Evolutionary conservation across 176 grass and related monocot genomes (phyloP), one percentile per base, ranked within the genome.

Genomic region (Oryza glumipatula): DNA sequence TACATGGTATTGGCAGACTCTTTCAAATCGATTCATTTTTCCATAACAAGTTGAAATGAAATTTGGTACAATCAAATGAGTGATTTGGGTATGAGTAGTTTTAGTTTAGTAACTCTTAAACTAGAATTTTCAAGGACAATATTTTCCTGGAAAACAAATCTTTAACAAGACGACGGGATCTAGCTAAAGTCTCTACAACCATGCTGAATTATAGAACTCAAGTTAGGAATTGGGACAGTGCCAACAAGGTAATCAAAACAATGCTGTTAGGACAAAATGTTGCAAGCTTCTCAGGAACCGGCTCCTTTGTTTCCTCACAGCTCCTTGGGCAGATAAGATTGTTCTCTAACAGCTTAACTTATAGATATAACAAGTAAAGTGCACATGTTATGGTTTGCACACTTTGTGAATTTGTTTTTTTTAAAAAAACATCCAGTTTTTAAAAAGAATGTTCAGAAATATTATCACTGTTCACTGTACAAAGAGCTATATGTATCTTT

Each of bases 271-370:
- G n/a, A 63, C 2, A 23, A 23, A 63, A 63, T 9, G 2, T n/a
- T 63, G 58, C 21, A 63, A 63, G 58, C 21, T 10, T 22, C n/a
- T 22, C 7, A 9, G n/a, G 58, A 63, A 63, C 5, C 2, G 0
- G 9, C n/a, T 63, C 17, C 54, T n/a, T 3, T 75, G 14, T 75
- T 75, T 52, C 47, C 45, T 33, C 6, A 17, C 7, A 30, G 41
- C 66, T 79, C 22, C 39, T 66, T 44, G 24, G 76, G 4, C 41
- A 47, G 77, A 47, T 45, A 65, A 32, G 39, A 66, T 66, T 79
- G 44, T 28, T 48, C 23, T 15, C 22, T 48, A 48, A 46, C 70
- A 44, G 5, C 71, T 47, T 28, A 26, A 73, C 7, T 73, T 73
- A 58, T 21, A n/a, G n/a, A 9, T 21, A 17, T 19, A 51, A 74